A percentile compares a stretch with the other conserved stretches of the same genome.
Conservation (phyloP, 805 yeast species). For the Pichia thaimueangensis region DNA sequence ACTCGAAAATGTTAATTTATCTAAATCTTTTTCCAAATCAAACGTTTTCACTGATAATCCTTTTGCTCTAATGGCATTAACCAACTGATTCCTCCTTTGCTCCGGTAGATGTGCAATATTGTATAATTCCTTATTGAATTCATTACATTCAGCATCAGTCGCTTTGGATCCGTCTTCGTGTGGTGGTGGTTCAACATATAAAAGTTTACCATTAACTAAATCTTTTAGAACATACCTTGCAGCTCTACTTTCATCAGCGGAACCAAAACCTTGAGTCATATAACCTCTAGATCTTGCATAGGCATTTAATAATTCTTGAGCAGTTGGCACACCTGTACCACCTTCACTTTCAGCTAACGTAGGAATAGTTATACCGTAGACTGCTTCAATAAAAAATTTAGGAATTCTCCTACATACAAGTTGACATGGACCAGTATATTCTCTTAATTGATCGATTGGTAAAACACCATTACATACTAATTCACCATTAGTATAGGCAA, state of each 20-base stretch:
- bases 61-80: slow-evolving; percentile 54
- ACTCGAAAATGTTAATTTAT: slow-evolving; percentile 69
- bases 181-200: slow-evolving; percentile 89
- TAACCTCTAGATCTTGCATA: slow-evolving; percentile 96
- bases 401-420: slow-evolving; percentile 86
- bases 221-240: slow-evolving; percentile 89
- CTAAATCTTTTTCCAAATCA: slow-evolving; percentile 63
- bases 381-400: slow-evolving; percentile 78
- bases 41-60: slow-evolving; percentile 46
- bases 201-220: slow-evolving; percentile 85
- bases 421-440: slow-evolving; percentile 81
- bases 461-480: slow-evolving; percentile 97
- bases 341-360: slow-evolving; percentile 76
- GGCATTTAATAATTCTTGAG: slow-evolving; percentile 81
- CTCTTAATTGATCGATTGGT: slow-evolving; percentile 95
- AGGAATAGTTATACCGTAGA: slow-evolving; percentile 86
- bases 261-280: slow-evolving; percentile 95
- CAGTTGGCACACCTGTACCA: slow-evolving; percentile 83
- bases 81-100: slow-evolving; percentile 64
- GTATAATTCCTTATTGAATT: slow-evolving; percentile 74
- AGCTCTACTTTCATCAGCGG: slow-evolving; percentile 95
- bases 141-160: slow-evolving; percentile 45
- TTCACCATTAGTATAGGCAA: slow-evolving; percentile 94
- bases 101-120: slow-evolving; percentile 61
- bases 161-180: slow-evolving; percentile 48